phyloP scores from a whole-genome alignment of 1,284 basidiomycete genomes.

The Kalmanozyma brasiliensis region DNA sequence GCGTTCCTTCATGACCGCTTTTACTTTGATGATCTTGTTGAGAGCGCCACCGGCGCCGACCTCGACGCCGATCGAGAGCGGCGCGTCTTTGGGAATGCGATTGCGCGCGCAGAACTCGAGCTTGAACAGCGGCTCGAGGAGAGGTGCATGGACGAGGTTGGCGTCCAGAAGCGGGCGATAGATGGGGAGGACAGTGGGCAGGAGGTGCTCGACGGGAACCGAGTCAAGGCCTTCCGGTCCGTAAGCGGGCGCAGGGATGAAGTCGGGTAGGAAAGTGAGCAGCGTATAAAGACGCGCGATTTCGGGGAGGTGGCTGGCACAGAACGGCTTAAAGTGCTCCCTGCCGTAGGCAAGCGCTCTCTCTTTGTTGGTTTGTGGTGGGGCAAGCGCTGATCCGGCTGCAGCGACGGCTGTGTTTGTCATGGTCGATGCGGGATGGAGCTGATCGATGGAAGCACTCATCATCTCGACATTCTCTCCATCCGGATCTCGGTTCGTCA shows the following conservation, averaged over 20 bases:
- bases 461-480: slow-evolving; percentile 53
- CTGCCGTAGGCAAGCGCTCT: slow-evolving; percentile 80
- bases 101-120: slow-evolving; percentile 88
- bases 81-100: slow-evolving; percentile 86
- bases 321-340: slow-evolving; percentile 76
- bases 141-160: slow-evolving; percentile 71
- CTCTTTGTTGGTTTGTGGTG: slow-evolving; percentile 39
- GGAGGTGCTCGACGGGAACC: slow-evolving; percentile 37
- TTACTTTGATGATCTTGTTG: slow-evolving; percentile 88
- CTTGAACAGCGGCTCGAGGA: slow-evolving; percentile 82
- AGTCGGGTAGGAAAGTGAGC: slow-evolving; percentile 76
- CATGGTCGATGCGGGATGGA: slow-evolving; percentile 1
- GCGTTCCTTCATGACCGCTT: slow-evolving; percentile 88
- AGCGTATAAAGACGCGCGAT: slow-evolving; percentile 82
- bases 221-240: slow-evolving; percentile 28
- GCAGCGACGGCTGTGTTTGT: not conserved
- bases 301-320: slow-evolving; percentile 75
- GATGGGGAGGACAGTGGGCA: slow-evolving; percentile 39
- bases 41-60: slow-evolving; percentile 89
- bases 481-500: slow-evolving; percentile 38
- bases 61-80: slow-evolving; percentile 85
- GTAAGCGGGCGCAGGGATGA: slow-evolving; percentile 31
- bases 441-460: slow-evolving; percentile 28
- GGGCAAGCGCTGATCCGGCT: not conserved
- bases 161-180: slow-evolving; percentile 55